These are phyloP conservation scores for Ceratorhiza oryzae-sativae DNA, from an alignment of 1,284 basidiomycete genomes.

Conservation along the genomic window DNA sequence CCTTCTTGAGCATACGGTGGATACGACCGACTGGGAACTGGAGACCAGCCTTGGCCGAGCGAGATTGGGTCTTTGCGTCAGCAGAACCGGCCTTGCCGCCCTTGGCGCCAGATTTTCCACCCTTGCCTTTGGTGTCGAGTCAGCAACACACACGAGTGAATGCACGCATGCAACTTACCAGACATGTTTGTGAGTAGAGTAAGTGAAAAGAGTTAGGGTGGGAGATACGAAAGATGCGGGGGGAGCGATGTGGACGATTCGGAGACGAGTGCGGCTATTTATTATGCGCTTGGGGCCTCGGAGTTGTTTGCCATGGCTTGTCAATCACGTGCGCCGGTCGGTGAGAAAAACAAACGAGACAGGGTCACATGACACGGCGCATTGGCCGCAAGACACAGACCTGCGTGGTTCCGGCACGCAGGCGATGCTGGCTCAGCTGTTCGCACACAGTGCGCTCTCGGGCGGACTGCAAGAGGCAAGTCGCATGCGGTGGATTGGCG, in stretches of 20 bases:
- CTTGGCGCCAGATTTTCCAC: constrained; percentile 47
- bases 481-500: neutral
- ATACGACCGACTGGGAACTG: constrained; percentile 50
- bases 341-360: neutral
- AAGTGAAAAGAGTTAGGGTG: constrained; percentile 41
- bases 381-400: neutral
- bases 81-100: constrained; percentile 51
- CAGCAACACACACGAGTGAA: neutral
- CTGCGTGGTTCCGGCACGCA: neutral
- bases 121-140: constrained; percentile 39
- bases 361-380: constrained; percentile 20
- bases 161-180: constrained; percentile 51
- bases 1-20: constrained; percentile 48
- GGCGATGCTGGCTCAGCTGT: neutral
- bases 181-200: constrained; percentile 52
- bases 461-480: neutral
- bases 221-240: constrained; percentile 41
- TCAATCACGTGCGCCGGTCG: constrained; percentile 1
- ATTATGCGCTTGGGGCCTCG: neutral
- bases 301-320: neutral
- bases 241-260: constrained; percentile 42
- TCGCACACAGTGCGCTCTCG: no score
- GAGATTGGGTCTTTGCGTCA: constrained; percentile 44
- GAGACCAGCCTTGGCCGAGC: constrained; percentile 48
- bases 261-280: constrained; percentile 24